These are phyloP conservation scores for Cryptosporidium bovis DNA, from an alignment of 169 alveolate genomes.

Conservation along the genomic window DNA sequence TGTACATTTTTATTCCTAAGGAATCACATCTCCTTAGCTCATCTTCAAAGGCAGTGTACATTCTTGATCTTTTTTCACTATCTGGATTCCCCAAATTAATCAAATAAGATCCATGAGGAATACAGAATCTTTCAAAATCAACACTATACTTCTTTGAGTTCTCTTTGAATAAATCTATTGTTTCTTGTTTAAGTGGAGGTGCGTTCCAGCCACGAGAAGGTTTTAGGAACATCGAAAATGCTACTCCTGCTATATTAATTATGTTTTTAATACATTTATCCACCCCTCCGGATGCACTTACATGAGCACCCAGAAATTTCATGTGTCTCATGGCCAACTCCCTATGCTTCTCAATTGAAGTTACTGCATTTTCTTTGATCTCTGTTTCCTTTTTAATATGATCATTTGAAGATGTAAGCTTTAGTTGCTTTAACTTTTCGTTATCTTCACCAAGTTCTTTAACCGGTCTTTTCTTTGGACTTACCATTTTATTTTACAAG, in stretches of 20 bases:
- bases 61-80: conserved; percentile 85
- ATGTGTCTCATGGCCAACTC: conserved; percentile 11
- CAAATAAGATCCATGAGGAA: conserved; percentile 91
- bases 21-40: conserved; percentile 88
- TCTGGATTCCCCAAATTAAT: conserved; percentile 91
- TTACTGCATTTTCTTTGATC: conserved; percentile 9
- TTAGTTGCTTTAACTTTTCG: conserved; percentile 4
- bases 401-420: not conserved
- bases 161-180: conserved; percentile 80
- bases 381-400: not conserved
- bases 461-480: conserved; percentile 2
- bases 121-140: conserved; percentile 78
- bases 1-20: conserved; percentile 86
- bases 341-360: conserved; percentile 20
- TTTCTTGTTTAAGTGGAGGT: conserved; percentile 82
- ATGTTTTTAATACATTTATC: conserved; percentile 85
- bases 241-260: conserved; percentile 84
- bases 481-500: too few relatives aligned
- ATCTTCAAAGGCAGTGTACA: conserved; percentile 86
- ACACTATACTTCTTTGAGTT: conserved; percentile 77
- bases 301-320: conserved; percentile 87
- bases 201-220: conserved; percentile 90
- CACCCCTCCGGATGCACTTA: conserved; percentile 90
- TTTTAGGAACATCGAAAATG: conserved; percentile 89
- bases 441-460: conserved; percentile 13